Percentiles rank a stretch among this genome's conserved stretches.
Evolutionary conservation across 192 early-diverging fungal species (phyloP).

Genomic region (Physocladia obscura): DNA sequence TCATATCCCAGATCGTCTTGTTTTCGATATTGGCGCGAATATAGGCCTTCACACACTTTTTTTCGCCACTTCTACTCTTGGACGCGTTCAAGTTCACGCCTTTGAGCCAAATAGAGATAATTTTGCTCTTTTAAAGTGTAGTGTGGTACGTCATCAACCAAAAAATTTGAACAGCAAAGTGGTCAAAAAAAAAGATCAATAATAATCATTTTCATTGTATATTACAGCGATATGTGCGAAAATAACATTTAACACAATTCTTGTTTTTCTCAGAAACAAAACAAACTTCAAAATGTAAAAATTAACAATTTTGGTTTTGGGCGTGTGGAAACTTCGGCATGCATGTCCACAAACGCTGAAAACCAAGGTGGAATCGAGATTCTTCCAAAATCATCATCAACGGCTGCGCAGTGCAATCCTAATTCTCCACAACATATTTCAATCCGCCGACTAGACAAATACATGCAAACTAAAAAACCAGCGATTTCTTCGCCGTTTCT

Average conservation of each 20-base stretch:
- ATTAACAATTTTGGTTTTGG: conserved; percentile 4
- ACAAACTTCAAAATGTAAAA: neutral
- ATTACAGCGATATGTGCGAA: too few species aligned
- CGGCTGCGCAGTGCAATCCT: too few species aligned
- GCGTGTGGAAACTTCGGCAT: neutral
- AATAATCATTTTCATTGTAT: too few species aligned
- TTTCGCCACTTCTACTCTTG: neutral
- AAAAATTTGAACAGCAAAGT: too few species aligned
- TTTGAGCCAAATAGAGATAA: neutral
- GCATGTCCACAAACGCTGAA: neutral
- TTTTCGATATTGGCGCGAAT: conserved; percentile 6
- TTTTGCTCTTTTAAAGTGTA: neutral
- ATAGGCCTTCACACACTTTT: neutral
- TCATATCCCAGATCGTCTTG: neutral
- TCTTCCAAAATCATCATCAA: neutral
- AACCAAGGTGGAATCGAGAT: neutral
- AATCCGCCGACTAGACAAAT: neutral
- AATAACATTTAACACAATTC: too few species aligned
- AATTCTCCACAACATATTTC: neutral
- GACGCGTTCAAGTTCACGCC: neutral
- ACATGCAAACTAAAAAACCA: neutral
- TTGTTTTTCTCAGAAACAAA: too few species aligned
- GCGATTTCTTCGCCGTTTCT: neutral
- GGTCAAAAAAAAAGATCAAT: too few species aligned
- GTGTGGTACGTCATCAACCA: neutral